Evolutionary conservation across 73 alveolate genomes (phyloP).

Genomic region (Paramecium sexaurelia): DNA sequence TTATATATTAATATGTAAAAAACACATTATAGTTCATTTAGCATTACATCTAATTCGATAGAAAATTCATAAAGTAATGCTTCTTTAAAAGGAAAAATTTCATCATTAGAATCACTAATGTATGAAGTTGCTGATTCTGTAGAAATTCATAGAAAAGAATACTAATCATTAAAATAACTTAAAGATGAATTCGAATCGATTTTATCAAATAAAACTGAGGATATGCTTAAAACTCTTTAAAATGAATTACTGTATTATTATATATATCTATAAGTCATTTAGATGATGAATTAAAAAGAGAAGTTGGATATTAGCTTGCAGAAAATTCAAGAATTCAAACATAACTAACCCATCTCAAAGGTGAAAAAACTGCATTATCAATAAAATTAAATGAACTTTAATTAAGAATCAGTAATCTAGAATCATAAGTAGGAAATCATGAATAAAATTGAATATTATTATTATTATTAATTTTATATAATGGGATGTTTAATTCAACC

Average conservation of each 20-base stretch:
- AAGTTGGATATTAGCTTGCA: conserved; percentile 14
- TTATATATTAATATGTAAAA: conserved; percentile 15
- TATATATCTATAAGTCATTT: not conserved
- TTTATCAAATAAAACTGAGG: not conserved
- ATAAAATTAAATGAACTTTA: conserved; percentile 1
- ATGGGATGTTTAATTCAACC: conserved; percentile 18
- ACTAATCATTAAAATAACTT: not conserved
- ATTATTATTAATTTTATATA: not conserved
- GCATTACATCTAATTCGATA: not conserved
- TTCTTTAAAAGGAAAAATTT: conserved; percentile 8
- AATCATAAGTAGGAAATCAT: conserved; percentile 20
- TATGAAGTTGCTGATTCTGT: conserved; percentile 48
- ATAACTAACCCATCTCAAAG: conserved; percentile 16
- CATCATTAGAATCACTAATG: not conserved
- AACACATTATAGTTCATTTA: conserved; percentile 39
- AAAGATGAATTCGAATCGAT: conserved; percentile 43
- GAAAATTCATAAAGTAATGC: not conserved
- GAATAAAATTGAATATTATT: conserved; percentile 37
- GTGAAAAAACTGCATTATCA: conserved; percentile 11
- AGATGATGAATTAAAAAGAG: conserved; percentile 51
- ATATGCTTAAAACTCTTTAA: not conserved
- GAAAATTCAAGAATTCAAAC: conserved; percentile 43
- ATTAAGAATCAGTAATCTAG: not conserved
- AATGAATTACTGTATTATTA: conserved; percentile 28
- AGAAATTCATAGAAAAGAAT: conserved; percentile 46